Evolutionary conservation across 148 eudicot species (phyloP).

Genomic region (Chenopodium formosanum): DNA sequence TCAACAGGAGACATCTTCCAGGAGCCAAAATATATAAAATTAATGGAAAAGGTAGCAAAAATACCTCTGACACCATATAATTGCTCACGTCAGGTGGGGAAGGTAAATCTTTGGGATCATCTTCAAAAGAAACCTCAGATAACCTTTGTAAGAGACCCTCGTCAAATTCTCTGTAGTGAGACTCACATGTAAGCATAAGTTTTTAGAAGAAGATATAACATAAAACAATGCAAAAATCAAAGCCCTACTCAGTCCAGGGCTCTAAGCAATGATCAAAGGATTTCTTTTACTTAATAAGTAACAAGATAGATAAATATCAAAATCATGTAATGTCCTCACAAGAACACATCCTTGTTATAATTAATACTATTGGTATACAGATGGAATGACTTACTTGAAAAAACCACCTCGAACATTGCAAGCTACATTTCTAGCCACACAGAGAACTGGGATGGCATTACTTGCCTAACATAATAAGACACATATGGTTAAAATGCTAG

Average conservation of each 20-base stretch:
- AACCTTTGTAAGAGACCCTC: slow-evolving; percentile 73
- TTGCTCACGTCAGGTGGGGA: slow-evolving; percentile 96
- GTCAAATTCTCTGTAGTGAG: slow-evolving; percentile 79
- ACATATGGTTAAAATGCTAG: background rate
- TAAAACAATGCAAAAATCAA: background rate
- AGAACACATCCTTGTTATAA: background rate
- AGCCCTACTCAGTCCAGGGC: background rate
- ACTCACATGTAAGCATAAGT: slow-evolving; percentile 19
- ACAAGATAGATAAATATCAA: background rate
- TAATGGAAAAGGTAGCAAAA: background rate
- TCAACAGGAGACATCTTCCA: background rate
- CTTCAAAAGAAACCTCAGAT: slow-evolving; percentile 75
- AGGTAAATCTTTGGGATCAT: slow-evolving; percentile 62
- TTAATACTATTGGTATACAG: background rate
- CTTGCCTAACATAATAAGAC: slow-evolving; percentile 55
- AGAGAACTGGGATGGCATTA: slow-evolving; percentile 79
- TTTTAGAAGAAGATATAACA: background rate
- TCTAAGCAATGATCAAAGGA: background rate
- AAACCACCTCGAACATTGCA: slow-evolving; percentile 99
- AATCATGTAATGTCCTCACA: background rate
- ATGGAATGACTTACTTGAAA: slow-evolving; percentile 68
- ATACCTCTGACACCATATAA: slow-evolving; percentile 84
- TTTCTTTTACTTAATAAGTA: background rate
- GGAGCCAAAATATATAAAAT: background rate
- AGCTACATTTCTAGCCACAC: slow-evolving; percentile 97